Evolutionary conservation across 2,329 filamentous ascomycete genomes (phyloP), one percentile per base, ranked within the genome.

Genomic region (Thelonectria rubi): DNA sequence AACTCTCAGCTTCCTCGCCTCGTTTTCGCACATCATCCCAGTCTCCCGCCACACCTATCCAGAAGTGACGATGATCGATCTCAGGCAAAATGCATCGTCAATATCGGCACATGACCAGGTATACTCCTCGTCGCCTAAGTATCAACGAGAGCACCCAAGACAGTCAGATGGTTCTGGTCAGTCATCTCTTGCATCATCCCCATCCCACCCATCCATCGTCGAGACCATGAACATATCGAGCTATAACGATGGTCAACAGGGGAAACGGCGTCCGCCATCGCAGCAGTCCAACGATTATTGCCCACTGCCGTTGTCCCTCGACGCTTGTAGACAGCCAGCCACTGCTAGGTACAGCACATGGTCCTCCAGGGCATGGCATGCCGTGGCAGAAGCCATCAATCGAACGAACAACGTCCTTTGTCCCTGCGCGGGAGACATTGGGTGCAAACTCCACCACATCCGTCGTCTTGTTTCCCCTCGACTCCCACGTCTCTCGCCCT

Each of bases 401-500:
- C 45, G 43, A 60, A 60, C 50, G 57, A 61, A 61, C 58, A 57
- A 61, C 46, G 32, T 17, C 34, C 26, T 30, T 30, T 37, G 34
- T 37, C 20, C 58, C 58, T 46, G 45, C 51, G 32, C 8, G 26
- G 10, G 26, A 60, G 46, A 60, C 47, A 56, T 60, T 56, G 54
- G 58, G 42, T 54, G 18, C 58, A 56, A 54, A 55, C 48, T 58
- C 59, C 54, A 58, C 59, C 49, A 48, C 59, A 51, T 47, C 53
- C 58, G 52, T 30, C 58, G 52, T 56, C 59, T 58, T 53, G 55
- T 55, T 61, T 57, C 58, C 45, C 53, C 51, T 50, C 54, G 34
- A 57, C 54, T 56, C 45, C 57, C 57, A 60, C 45, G 57, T 60
- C 57, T 60, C 58, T 52, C 57, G 42, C 40, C 45, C 49, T 62